Evolutionary conservation across 495 filamentous ascomycete genomes (phyloP).

Genomic region (Articulospora tetracladia): DNA sequence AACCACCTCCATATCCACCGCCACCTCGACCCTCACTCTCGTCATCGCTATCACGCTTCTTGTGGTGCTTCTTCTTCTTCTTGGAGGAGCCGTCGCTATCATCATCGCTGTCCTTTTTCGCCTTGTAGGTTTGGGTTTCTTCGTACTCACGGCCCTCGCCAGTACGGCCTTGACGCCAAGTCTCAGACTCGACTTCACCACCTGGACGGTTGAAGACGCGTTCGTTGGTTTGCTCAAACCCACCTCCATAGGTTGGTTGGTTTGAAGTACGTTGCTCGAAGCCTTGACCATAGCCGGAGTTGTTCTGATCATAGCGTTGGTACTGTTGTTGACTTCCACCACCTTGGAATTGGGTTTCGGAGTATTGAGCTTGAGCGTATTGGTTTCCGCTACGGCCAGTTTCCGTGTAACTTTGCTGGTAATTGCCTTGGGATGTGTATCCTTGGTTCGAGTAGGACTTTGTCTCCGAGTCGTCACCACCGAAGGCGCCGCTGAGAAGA

Average conservation of each 20-base stretch:
- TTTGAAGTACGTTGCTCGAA: conserved; percentile 15
- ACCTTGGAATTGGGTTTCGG: conserved; percentile 29
- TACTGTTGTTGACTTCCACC: conserved; percentile 35
- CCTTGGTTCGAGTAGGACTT: conserved; percentile 23
- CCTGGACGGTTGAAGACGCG: conserved; percentile 13
- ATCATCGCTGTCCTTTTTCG: conserved; percentile 5
- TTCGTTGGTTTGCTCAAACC: conserved; percentile 23
- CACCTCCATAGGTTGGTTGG: conserved; percentile 9
- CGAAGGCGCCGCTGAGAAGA: conserved; percentile 33
- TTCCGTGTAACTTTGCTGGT: conserved; percentile 31
- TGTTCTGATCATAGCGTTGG: conserved; percentile 33
- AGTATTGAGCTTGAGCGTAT: conserved; percentile 39
- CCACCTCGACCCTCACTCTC: conserved; percentile 1
- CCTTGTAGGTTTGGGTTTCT: neutral
- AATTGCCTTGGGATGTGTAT: conserved; percentile 33
- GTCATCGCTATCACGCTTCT: conserved; percentile 7
- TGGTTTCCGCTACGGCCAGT: conserved; percentile 25
- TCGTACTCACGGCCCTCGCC: conserved; percentile 14
- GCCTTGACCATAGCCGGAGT: conserved; percentile 5
- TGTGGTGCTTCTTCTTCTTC: conserved; percentile 18
- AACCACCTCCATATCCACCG: conserved; percentile 1
- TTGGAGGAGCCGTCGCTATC: neutral
- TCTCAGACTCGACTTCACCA: conserved; percentile 15
- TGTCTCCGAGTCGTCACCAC: conserved; percentile 26
- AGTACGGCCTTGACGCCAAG: conserved; percentile 16